Base-by-base conservation (phyloP, 116 monocot species). In the Papilionanthe hybrid region DNA sequence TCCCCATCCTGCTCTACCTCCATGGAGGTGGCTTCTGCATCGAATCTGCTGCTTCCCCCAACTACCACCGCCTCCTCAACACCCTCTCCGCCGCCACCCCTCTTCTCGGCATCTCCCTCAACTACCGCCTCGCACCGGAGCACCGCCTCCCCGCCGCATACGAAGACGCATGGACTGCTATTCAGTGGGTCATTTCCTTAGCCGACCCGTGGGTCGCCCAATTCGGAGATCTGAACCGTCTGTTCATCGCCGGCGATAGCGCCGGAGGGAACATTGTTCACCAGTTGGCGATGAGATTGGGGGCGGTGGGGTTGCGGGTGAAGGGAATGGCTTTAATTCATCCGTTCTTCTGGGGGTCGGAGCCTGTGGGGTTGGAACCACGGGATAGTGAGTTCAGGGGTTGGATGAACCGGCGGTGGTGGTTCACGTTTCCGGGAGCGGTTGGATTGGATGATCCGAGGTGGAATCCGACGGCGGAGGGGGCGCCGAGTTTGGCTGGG, bases 61-160 rank as follows among this genome's bases (percentile, higher is more conserved):
- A 55, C 78, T 89, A 89, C 83, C 89, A 89, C 78, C 57, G 28
- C 77, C 84, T 80, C 79, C 72, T 83, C 67, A 84, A 81, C 84
- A 37, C 77, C 76, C 84, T 89, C 49, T 68, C 78, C 17, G 76
- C 89, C n/a, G 37, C 30, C 17, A 63, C 77, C 19, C 57, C 75
- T 60, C 78, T 86, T 66, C 6, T 92, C 45, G 78, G 48, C 22
- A 91, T 95, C 27, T 89, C 92, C 28, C 84, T 93, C 12, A 79
- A 90, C 53, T 95, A 95, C 88, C 86, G 95, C 8, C 91, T 81
- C 23, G 91, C 88, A 22, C 96, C 96, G 9, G 96, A 93, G 93
- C 77, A 90, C 88, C 88, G 84, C 15, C 79, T 93, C 45, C 96
- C 96, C 0, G 87, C 87, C 0, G 91, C 90, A 12, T 91, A 93